Evolutionary conservation across 441 rosid genomes (phyloP), one percentile per base, ranked within the genome.

Genomic region (Erysimum cheiri): DNA sequence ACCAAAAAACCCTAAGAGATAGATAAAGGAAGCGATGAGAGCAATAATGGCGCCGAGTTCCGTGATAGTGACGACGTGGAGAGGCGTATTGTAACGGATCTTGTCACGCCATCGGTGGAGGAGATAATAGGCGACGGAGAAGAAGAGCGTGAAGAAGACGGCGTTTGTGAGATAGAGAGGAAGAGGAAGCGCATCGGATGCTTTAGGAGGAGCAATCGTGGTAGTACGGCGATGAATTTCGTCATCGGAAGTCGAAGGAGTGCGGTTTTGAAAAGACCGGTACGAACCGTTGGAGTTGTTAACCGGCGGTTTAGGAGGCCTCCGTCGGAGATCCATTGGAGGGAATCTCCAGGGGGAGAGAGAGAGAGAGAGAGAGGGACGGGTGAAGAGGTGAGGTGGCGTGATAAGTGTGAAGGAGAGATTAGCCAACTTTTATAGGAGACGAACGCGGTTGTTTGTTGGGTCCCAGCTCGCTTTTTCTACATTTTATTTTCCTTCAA

Each of bases 31-130:
- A 7, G 94, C 88, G 64, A 86, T 75, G 39, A 91, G 88, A 17
- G 91, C 78, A 55, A 88, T 73, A 59, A 91, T 82, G 70, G 93
- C 88, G 41, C 70, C 85, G 59, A 91, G 83, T 57, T 91, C 97
- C 29, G 93, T 76, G 69, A 86, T 71, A 4, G 87, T 86, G 53
- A 89, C 88, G 67, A 88, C 83, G 69, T 91, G 97, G 32, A 91
- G 96, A 24, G 97, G 96, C 1, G 91, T 82, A 6, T 88, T 85
- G 81, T 70, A 78, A 4, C 91, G 94, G 85, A 87, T 89, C 91
- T 91, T 91, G 64, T 89, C 91, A 22, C 94, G 94, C 96, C 97
- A 91, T 3, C 92, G 80, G 74, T 81, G 87, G 73, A 89, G 89
- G 11, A 91, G 85, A 66, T 79, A 89, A 43, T 89, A 91, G 1